Evolutionary conservation across 1,284 basidiomycete species (phyloP).

Genomic region (Flammula alnicola): DNA sequence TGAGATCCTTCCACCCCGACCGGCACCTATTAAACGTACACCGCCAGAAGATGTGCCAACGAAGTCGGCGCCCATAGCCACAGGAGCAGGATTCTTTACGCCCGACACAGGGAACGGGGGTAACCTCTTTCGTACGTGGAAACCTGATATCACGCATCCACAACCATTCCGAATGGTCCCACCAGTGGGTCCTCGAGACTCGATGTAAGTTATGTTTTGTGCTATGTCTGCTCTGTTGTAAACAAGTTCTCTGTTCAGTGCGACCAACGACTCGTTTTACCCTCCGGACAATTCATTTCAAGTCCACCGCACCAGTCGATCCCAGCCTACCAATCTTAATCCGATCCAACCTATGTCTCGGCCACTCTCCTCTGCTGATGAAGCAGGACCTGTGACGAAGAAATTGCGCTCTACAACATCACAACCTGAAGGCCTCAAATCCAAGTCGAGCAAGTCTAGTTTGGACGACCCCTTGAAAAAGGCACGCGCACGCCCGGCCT

Average conservation of each 20-base stretch:
- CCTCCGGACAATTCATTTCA: constrained; percentile 64
- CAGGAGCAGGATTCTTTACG: constrained; percentile 78
- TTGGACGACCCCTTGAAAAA: constrained; percentile 77
- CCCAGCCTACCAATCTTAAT: constrained; percentile 40
- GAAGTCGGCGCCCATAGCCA: constrained; percentile 53
- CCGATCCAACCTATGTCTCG: constrained; percentile 55
- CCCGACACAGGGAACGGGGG: constrained; percentile 63
- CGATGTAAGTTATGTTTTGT: constrained; percentile 54
- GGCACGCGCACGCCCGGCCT: constrained; percentile 81
- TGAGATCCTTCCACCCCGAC: constrained; percentile 69
- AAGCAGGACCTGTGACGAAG: constrained; percentile 76
- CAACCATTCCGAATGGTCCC: constrained; percentile 64
- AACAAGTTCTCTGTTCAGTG: constrained; percentile 39
- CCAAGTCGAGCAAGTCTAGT: constrained; percentile 60
- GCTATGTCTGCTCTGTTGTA: constrained; percentile 7
- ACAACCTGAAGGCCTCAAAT: constrained; percentile 54
- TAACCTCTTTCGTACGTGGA: constrained; percentile 59
- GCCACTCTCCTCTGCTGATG: constrained; percentile 79
- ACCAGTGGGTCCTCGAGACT: constrained; percentile 57
- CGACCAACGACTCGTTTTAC: constrained; percentile 61
- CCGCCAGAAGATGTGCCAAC: constrained; percentile 53
- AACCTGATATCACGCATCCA: constrained; percentile 50
- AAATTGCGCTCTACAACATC: constrained; percentile 68
- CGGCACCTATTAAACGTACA: constrained; percentile 56
- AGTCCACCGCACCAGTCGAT: constrained; percentile 48